These are phyloP conservation scores for Mucor plumbeus DNA, from an alignment of 371 early-diverging fungal species.

Conservation along the genomic window DNA sequence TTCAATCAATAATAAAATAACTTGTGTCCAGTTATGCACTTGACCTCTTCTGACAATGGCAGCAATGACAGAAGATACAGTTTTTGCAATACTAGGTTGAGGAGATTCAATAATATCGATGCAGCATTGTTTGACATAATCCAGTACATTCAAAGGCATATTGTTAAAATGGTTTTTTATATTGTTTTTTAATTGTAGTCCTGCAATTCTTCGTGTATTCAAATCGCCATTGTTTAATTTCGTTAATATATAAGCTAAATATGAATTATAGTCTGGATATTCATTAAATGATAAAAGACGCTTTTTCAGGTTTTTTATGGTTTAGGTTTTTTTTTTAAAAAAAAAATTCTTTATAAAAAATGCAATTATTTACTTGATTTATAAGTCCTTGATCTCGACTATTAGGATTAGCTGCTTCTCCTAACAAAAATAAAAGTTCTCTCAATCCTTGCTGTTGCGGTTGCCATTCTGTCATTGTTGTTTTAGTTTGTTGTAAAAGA, in stretches of 20 bases:
- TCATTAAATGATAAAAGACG: slow-evolving; percentile 72
- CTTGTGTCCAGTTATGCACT: slow-evolving; percentile 73
- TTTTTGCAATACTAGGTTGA: slow-evolving; percentile 40
- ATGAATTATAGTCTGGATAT: slow-evolving; percentile 82
- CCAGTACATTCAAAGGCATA: slow-evolving; percentile 60
- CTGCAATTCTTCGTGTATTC: slow-evolving; percentile 70
- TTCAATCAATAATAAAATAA: slow-evolving; percentile 66
- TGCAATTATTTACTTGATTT: slow-evolving; percentile 32
- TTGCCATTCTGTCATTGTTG: slow-evolving; percentile 21
- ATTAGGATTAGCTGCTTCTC: slow-evolving; percentile 45
- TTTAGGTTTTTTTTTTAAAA: too few relatives aligned
- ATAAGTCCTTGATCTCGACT: slow-evolving; percentile 35
- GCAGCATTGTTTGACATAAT: slow-evolving; percentile 69
- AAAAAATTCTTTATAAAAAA: not conserved
- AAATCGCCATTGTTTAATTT: slow-evolving; percentile 48
- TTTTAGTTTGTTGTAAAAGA: not conserved
- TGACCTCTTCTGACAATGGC: slow-evolving; percentile 68
- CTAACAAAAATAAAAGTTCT: slow-evolving; percentile 40
- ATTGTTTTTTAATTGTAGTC: slow-evolving; percentile 81
- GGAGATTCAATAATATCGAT: slow-evolving; percentile 62
- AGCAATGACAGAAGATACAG: slow-evolving; percentile 65
- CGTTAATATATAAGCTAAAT: slow-evolving; percentile 79
- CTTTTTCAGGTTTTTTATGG: slow-evolving; percentile 41
- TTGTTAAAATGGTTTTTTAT: slow-evolving; percentile 57
- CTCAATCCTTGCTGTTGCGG: slow-evolving; percentile 43